phyloP scores from a whole-genome alignment of 768 basidiomycete genomes.

The Tremella mesenterica region DNA sequence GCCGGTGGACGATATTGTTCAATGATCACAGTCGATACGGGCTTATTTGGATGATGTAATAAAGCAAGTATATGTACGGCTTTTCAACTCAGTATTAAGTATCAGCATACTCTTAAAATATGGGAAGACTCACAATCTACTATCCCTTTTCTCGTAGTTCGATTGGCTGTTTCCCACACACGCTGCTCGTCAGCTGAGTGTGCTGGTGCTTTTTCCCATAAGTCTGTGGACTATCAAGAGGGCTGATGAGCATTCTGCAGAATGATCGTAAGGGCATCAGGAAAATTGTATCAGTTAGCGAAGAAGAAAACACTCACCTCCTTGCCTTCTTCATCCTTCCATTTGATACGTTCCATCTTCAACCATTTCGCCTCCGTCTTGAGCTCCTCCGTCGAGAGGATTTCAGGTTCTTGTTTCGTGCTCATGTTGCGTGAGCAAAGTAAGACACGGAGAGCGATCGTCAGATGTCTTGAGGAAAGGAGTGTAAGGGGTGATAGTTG shows the following conservation, averaged over 20 bases:
- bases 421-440: constrained; percentile 11
- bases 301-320: constrained; percentile 49
- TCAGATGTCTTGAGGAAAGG: too few species aligned
- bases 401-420: constrained; percentile 47
- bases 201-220: too few species aligned
- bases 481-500: too few species aligned
- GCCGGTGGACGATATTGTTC: constrained; percentile 89
- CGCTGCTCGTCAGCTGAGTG: neutral
- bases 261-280: too few species aligned
- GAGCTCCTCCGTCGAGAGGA: constrained; percentile 48
- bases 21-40: constrained; percentile 63
- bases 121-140: constrained; percentile 58
- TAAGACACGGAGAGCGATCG: too few species aligned
- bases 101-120: neutral
- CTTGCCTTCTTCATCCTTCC: constrained; percentile 66
- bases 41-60: constrained; percentile 54
- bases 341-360: constrained; percentile 69
- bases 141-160: neutral
- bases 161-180: neutral
- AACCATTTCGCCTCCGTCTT: constrained; percentile 61
- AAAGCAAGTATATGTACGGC: constrained; percentile 79
- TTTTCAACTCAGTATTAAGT: constrained; percentile 32
- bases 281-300: neutral
- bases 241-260: too few species aligned
- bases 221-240: too few species aligned